Evolutionary conservation across 805 yeast genomes (phyloP).

Genomic region (Yamadazyma scolyti): DNA sequence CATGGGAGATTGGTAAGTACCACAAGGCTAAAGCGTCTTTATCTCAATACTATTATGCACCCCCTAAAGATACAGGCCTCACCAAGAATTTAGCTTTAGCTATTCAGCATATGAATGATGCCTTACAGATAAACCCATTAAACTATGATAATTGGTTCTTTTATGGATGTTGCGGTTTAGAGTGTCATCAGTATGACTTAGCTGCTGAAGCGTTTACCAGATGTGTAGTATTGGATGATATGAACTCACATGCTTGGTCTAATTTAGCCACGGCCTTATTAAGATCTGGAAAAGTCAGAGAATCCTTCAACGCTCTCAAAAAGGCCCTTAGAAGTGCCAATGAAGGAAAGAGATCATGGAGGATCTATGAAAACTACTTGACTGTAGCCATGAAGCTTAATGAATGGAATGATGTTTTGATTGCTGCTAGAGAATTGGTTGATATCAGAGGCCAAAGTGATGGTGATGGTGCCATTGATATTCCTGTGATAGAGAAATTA

Average conservation of each 20-base stretch:
- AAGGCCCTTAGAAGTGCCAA: conserved; percentile 71
- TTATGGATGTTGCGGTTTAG: conserved; percentile 88
- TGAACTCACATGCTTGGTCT: conserved; percentile 83
- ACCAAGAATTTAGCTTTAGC: conserved; percentile 50
- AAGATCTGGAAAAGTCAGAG: conserved; percentile 58
- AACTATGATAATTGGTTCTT: conserved; percentile 83
- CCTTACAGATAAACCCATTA: conserved; percentile 69
- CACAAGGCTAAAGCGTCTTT: conserved; percentile 83
- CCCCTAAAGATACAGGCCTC: conserved; percentile 54
- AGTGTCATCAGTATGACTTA: conserved; percentile 60
- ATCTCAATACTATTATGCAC: conserved; percentile 66
- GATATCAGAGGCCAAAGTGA: conserved; percentile 50
- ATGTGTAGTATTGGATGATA: conserved; percentile 81
- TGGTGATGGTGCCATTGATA: conserved; percentile 67
- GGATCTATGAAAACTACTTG: conserved; percentile 84
- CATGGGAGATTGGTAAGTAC: conserved; percentile 84
- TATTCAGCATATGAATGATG: conserved; percentile 67
- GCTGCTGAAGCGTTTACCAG: conserved; percentile 92
- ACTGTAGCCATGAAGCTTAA: conserved; percentile 74
- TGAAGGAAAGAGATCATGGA: conserved; percentile 71
- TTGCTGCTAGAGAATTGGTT: conserved; percentile 66
- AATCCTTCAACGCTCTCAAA: conserved; percentile 82
- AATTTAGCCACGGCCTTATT: conserved; percentile 81
- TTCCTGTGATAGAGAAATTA: conserved; percentile 70
- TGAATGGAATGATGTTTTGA: conserved; percentile 87